Percentiles rank a stretch among this genome's conserved stretches.
phyloP scores from a whole-genome alignment of 148 eudicot genomes.

The Euryodendron excelsum region DNA sequence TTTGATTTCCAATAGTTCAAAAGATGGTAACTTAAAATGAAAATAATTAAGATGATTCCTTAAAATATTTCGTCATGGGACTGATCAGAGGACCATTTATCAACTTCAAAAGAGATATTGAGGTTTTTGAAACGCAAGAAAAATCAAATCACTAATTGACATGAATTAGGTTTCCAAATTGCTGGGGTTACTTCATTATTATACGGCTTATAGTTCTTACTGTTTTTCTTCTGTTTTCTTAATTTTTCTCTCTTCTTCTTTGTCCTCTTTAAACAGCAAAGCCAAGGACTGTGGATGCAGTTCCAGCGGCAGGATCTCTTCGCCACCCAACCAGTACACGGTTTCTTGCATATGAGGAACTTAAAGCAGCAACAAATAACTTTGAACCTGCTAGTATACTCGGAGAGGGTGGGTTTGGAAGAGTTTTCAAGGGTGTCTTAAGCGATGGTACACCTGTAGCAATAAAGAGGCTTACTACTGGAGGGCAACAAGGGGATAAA shows the following conservation, averaged over 20 bases:
- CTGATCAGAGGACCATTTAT: neutral
- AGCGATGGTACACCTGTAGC: conserved; percentile 93
- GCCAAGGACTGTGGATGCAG: conserved; percentile 47
- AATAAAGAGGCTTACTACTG: conserved; percentile 84
- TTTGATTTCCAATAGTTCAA: neutral
- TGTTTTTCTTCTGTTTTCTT: conserved; percentile 3
- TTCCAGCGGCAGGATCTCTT: conserved; percentile 67
- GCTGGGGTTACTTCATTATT: neutral
- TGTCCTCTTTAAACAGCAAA: conserved; percentile 36
- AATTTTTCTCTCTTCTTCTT: neutral
- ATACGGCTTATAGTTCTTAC: neutral
- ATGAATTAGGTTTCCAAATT: neutral
- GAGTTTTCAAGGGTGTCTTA: conserved; percentile 80
- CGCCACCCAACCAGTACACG: conserved; percentile 88
- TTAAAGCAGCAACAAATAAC: conserved; percentile 86
- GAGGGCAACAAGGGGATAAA: conserved; percentile 93
- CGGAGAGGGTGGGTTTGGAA: conserved; percentile 99
- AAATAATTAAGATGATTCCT: neutral
- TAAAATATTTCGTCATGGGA: neutral
- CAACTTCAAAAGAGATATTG: neutral
- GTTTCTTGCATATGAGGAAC: conserved; percentile 81
- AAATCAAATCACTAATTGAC: neutral
- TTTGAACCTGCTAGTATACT: conserved; percentile 72
- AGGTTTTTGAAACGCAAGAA: neutral
- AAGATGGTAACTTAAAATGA: neutral